These are phyloP conservation scores for Hamamelis virginiana DNA, from an alignment of 164 flowering plant genomes.

Conservation along the genomic window DNA sequence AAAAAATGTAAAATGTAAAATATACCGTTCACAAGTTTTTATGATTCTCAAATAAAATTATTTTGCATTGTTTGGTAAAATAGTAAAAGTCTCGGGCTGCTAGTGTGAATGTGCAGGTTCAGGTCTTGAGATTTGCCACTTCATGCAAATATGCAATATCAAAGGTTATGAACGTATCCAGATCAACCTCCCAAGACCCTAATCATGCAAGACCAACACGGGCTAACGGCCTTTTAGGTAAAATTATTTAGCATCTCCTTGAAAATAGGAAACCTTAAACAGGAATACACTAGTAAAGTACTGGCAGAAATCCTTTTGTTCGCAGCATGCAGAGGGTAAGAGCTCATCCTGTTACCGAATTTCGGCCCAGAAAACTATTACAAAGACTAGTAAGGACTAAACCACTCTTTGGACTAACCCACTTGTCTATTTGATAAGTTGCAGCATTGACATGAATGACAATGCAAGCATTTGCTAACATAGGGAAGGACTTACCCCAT, in stretches of 20 bases:
- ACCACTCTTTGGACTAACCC: not conserved
- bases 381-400: not conserved
- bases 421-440: not conserved
- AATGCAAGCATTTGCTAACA: not conserved
- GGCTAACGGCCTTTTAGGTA: no score
- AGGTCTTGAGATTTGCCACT: no score
- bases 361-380: not conserved
- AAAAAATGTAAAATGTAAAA: not conserved
- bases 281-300: not conserved
- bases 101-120: no score
- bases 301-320: not conserved
- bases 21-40: slow-evolving; percentile 44
- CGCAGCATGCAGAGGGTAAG: not conserved
- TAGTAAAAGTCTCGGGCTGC: no score
- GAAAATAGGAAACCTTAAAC: no score
- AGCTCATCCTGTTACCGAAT: not conserved
- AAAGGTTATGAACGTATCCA: no score
- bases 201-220: no score
- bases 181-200: no score
- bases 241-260: no score
- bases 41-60: no score
- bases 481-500: slow-evolving; percentile 62
- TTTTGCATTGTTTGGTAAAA: no score
- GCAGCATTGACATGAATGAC: not conserved
- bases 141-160: no score